Evolutionary conservation across 2,329 filamentous ascomycete species (phyloP).

Genomic region (Nigrograna mackinnonii): DNA sequence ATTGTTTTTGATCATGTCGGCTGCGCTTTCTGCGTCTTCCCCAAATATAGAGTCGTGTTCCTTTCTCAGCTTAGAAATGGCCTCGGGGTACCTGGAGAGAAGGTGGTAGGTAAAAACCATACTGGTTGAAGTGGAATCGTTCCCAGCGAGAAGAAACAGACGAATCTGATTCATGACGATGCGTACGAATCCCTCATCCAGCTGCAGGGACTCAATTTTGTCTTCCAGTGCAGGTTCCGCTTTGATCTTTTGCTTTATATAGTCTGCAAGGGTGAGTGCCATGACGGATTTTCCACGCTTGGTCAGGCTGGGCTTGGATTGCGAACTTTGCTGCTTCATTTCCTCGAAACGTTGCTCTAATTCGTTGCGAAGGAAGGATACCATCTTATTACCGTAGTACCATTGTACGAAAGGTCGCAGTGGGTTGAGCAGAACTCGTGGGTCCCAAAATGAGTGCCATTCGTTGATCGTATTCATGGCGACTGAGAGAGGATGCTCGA

Average conservation of each 20-base stretch:
- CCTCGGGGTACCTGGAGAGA: not conserved
- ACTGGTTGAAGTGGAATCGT: not conserved
- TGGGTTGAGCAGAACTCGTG: conserved; percentile 6
- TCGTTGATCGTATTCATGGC: conserved; percentile 7
- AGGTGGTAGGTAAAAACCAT: not conserved
- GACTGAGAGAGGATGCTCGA: conserved; percentile 1
- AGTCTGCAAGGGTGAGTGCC: conserved; percentile 7
- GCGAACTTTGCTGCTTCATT: not conserved
- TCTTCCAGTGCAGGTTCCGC: too few relatives aligned
- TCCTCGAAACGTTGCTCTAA: conserved; percentile 8
- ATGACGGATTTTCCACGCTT: conserved; percentile 7
- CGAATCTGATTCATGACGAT: not conserved
- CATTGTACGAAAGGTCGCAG: conserved; percentile 15
- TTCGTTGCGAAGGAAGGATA: conserved; percentile 5
- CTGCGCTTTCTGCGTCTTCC: not conserved
- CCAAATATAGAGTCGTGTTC: not conserved
- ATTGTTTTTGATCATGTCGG: not conserved
- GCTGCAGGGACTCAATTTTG: too few relatives aligned
- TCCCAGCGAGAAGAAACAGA: not conserved
- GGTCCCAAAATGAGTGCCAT: conserved; percentile 17
- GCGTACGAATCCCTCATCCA: not conserved
- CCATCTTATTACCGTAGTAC: conserved; percentile 5
- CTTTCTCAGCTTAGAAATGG: not conserved
- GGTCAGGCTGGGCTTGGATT: not conserved
- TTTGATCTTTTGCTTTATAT: conserved; percentile 1